Conservation (phyloP, 345 rosid genomes). For the Rhodomyrtus tomentosa region DNA sequence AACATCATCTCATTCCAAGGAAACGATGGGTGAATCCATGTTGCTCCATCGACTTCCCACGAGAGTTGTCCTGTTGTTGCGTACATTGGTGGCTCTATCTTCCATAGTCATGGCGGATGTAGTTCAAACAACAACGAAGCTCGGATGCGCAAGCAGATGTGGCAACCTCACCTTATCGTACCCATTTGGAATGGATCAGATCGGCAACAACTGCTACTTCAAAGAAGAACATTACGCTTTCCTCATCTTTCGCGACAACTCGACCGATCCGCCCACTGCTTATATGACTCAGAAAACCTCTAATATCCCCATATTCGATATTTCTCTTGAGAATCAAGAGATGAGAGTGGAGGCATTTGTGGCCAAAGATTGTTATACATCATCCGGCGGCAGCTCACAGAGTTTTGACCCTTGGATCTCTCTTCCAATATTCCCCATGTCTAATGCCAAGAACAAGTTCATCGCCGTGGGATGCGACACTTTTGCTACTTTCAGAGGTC, state of each 20-base stretch:
- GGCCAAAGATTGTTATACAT: not conserved
- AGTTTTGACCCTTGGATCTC: fast-evolving
- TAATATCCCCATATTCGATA: not conserved
- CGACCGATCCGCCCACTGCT: not conserved
- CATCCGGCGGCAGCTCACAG: not conserved
- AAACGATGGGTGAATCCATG: not conserved
- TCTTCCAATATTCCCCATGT: not conserved
- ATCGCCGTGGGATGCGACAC: not conserved
- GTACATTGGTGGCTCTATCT: not conserved
- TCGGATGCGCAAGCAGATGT: not conserved
- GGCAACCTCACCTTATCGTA: not conserved
- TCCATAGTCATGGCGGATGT: not conserved
- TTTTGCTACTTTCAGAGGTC: not conserved
- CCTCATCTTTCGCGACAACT: not conserved
- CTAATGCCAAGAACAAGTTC: not conserved
- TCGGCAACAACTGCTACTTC: not conserved
- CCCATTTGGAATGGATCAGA: not conserved
- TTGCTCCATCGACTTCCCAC: not conserved
- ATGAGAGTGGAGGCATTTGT: not conserved
- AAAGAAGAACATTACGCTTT: not conserved
- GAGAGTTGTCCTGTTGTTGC: not conserved
- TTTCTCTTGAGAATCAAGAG: not conserved
- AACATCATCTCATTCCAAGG: not conserved
- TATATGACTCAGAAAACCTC: fast-evolving
- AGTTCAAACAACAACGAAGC: not conserved